Evolutionary conservation across 306 rosid species (phyloP), one percentile per base, ranked within the genome.

Genomic region (Cyamopsis tetragonoloba): DNA sequence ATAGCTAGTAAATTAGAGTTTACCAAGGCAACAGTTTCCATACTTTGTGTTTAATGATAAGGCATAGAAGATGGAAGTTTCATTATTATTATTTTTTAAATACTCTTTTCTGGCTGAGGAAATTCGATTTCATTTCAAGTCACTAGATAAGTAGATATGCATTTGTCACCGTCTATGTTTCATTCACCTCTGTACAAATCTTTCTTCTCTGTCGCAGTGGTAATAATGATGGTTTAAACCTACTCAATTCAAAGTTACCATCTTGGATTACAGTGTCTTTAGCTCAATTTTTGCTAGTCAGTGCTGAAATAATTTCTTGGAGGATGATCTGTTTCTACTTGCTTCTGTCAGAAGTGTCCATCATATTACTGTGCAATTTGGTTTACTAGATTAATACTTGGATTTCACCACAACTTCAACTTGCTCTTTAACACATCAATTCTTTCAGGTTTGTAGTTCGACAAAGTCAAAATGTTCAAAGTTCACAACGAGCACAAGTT

Each of bases 391-490:
- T 56, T 32, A 19, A 47, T 38, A 47, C 42, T 34, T 20, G 13
- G 18, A 37, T 23, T 43, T 54, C 31, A 42, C 18, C 47, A 15
- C 22, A 12, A 7, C 62, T 56, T 62, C 28, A 60, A 54, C 22
- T 27, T 68, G 26, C 42, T 60, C 24, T 32, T 20, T 32, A 38
- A 66, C 30, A 20, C 26, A 22, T 77, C 51, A n/a, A 7, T 75
- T 68, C 55, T 73, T 50, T 15, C 81, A 93, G 97, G 85, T 78
- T 57, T 55, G 74, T 76, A 59, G 44, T 64, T 14, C 32, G 6
- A 63, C 88, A 39, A 66, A 58, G 72, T 76, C 86, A 72, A 76
- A 81, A 78, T 61, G 41, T 76, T 86, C 84, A 58, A 73, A 78
- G 51, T 74, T 68, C 85, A 72, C 91, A 58, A 39, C 82, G 72